Evolutionary conservation across 192 early-diverging fungal genomes (phyloP).

Genomic region (Haplosporangium gracile): DNA sequence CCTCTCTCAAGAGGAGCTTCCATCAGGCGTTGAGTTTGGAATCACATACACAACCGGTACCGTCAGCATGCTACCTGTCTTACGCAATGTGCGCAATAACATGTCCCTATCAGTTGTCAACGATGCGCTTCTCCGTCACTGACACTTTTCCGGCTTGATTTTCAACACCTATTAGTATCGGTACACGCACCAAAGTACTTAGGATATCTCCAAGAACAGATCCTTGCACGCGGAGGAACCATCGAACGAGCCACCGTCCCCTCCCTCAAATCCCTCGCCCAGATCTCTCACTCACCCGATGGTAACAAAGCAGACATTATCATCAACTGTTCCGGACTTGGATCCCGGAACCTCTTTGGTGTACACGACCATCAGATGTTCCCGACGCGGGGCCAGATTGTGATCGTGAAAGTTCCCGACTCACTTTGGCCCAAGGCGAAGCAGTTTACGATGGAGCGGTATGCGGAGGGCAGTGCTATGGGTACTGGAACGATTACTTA

Average conservation of each 20-base stretch:
- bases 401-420: constrained; percentile 80
- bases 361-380: constrained; percentile 80
- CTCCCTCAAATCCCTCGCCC: constrained; percentile 65
- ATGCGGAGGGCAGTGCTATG: constrained; percentile 51
- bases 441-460: constrained; percentile 67
- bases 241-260: constrained; percentile 52
- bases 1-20: constrained; percentile 61
- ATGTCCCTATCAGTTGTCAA: not conserved
- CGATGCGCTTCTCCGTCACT: constrained; percentile 5
- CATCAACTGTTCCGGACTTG: constrained; percentile 86
- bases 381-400: constrained; percentile 86
- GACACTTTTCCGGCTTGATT: not conserved
- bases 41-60: constrained; percentile 72
- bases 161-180: constrained; percentile 45
- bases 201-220: constrained; percentile 63
- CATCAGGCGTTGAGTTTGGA: constrained; percentile 69
- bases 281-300: constrained; percentile 27
- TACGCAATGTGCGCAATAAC: not conserved
- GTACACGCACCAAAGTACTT: constrained; percentile 80
- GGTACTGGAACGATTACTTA: constrained; percentile 66
- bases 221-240: constrained; percentile 66
- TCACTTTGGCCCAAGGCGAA: constrained; percentile 65
- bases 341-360: constrained; percentile 74
- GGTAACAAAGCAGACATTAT: constrained; percentile 64
- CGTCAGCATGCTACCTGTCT: constrained; percentile 7